Conservation (phyloP, 2,329 filamentous ascomycete genomes). For the Harringtonia aguacate region DNA sequence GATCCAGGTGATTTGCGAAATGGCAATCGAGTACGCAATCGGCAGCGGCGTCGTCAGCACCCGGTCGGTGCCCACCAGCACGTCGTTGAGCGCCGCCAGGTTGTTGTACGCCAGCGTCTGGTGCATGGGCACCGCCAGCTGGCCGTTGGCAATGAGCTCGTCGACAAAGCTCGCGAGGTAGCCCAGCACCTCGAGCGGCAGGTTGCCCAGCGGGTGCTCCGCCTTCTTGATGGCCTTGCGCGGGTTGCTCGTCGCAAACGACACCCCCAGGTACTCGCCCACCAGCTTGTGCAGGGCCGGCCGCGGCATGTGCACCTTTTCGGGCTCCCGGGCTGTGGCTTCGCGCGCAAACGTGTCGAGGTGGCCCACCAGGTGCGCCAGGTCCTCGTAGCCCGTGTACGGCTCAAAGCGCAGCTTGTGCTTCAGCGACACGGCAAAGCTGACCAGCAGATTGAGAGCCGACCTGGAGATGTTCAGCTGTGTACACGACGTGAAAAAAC, state of each 20-base stretch:
- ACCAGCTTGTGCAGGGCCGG: conserved; percentile 34
- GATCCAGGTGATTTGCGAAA: conserved; percentile 67
- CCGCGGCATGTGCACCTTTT: conserved; percentile 20
- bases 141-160: conserved; percentile 38
- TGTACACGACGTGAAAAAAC: neutral
- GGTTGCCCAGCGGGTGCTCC: conserved; percentile 56
- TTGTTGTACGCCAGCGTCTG: conserved; percentile 37
- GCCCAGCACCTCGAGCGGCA: conserved; percentile 60
- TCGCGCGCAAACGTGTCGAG: conserved; percentile 55
- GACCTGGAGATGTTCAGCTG: conserved; percentile 22
- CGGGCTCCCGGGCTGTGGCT: conserved; percentile 26
- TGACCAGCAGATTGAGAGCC: conserved; percentile 58
- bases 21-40: conserved; percentile 64
- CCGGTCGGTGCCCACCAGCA: conserved; percentile 55
- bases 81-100: conserved; percentile 51
- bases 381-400: conserved; percentile 57
- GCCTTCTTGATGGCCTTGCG: conserved; percentile 58
- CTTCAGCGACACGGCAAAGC: conserved; percentile 58
- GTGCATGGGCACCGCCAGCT: conserved; percentile 35
- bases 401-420: conserved; percentile 67
- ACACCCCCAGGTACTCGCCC: conserved; percentile 56
- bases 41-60: conserved; percentile 63
- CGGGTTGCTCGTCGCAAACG: conserved; percentile 59
- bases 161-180: conserved; percentile 54
- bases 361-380: conserved; percentile 49